phyloP scores from a whole-genome alignment of 1,284 basidiomycete species.

The Ustilago shanxiensis region DNA sequence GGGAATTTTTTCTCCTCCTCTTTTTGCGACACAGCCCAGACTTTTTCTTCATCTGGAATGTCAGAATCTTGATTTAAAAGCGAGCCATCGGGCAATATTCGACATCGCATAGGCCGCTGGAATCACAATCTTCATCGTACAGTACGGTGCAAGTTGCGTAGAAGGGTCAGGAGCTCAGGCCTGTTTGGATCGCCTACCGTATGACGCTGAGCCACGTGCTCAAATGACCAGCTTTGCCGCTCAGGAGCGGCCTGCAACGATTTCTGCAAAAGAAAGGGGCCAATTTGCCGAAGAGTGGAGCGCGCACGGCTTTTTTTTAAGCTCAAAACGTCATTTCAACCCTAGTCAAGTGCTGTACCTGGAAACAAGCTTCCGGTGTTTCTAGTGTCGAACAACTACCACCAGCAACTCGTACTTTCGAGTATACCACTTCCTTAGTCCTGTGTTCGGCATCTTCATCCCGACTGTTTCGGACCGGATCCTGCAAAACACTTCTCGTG shows the following conservation, averaged over 20 bases:
- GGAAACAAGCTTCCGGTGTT: slow-evolving; percentile 4
- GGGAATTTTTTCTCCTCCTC: slow-evolving; percentile 29
- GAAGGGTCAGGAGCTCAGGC: neutral
- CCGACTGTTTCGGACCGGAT: neutral
- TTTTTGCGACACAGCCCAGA: no score
- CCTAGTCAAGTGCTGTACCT: neutral
- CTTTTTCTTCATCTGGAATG: no score
- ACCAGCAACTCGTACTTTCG: no score
- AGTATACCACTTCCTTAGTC: no score
- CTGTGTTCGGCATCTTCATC: neutral
- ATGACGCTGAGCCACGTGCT: neutral
- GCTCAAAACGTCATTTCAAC: neutral
- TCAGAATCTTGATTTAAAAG: no score
- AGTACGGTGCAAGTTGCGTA: no score
- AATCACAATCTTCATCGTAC: no score
- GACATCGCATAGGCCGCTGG: no score
- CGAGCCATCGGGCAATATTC: no score
- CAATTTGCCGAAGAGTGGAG: slow-evolving; percentile 3
- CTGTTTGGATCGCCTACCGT: no score
- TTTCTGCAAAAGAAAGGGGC: neutral
- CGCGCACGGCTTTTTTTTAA: slow-evolving; percentile 3
- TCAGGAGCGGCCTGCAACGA: neutral
- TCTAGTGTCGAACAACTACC: neutral
- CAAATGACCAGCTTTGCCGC: neutral
- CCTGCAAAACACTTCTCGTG: neutral